Evolutionary conservation across 78 protist species (phyloP), one percentile per base, ranked within the genome.

Genomic region (Monosiga brevicollis): DNA sequence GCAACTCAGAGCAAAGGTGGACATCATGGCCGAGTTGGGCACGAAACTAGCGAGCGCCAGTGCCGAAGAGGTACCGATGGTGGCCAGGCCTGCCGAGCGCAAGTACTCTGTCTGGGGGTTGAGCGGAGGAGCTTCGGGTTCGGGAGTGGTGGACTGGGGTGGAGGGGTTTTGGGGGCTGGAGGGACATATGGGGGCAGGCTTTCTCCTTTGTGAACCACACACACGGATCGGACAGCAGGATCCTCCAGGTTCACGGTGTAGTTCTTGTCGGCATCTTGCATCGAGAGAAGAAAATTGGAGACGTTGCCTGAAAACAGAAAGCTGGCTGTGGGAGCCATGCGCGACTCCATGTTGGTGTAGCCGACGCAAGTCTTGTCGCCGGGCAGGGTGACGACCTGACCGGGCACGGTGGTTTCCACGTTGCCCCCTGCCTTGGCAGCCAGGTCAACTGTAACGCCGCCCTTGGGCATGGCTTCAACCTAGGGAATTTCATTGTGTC

Each of bases 401-500:
- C 90, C 94, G 29, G 92, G 93, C 38, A 49, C 29, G 22, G 96
- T 92, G 42, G 81, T 26, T 71, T 86, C 95, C 78, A 92, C 83
- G 87, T 97, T 97, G n/a, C 99, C 99, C 34, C 99, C 99, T 1
- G 95, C 84, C 73, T 86, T 92, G 37, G 99, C 97, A 0, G 99
- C 99, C 0, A 98, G 87, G 88, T 98, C 99, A 41, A 98, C 98
- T 0, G 93, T 62, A 35, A 98, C 99, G 9, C 96, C 87, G 32
- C 99, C 99, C n/a, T 2, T 25, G 26, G 84, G 80, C 92, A 89
- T 89, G 84, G 82, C 3, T 32, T 73, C 78, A 9, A 91, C n/a
- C n/a, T n/a, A n/a, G n/a, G n/a, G n/a, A n/a, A n/a, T n/a, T n/a
- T n/a, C n/a, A n/a, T n/a, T n/a, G n/a, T n/a, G n/a, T n/a, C n/a